Base-by-base conservation (phyloP, 805 yeast genomes). In the Wickerhamomyces canadensis region DNA sequence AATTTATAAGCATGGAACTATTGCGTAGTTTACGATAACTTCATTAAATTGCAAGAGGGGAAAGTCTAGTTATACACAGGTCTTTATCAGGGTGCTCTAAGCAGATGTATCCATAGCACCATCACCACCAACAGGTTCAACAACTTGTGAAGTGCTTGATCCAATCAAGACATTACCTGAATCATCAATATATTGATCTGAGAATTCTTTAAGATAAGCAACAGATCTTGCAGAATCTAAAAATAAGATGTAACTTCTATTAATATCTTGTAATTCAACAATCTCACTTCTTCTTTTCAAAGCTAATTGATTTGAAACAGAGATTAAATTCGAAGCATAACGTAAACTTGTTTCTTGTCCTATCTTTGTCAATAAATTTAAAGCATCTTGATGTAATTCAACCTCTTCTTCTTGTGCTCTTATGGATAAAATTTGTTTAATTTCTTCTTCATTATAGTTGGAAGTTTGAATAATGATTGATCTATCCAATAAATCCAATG, bases 331-430 rank as follows among this genome's bases (percentile, higher is more conserved):
- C 33, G 95, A 70, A 18, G 96, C 93, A 60, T 93, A 93, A 55
- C 99, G 79, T 52, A 93, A 73, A 58, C 94, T 81, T 6, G 98
- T 85, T 58, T 84, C 96, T 45, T 76, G 71, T 13, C 96, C 96
- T 45, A 89, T 86, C 57, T 87, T 84, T 18, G 98, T 86, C 51
- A 93, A 73, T 49, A 88, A 71, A 33, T 84, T 91, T 45, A 91
- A 68, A 0, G 96, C 96, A 54, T 88, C 97, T 7, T 74, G 70
- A 13, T 79, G 61, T 44, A 93, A 66, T 48, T 86, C 93, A 35
- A 86, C 89, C 56, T 89, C 97, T 62, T 93, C 99, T 57, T 88
- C 96, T 52, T 80, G 84, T 3, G 97, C 87, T 56, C 99, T 79
- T 52, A 91, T 93, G 22, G 84, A 70, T 45, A 93, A 67, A 53